phyloP scores from a whole-genome alignment of 345 rosid genomes.

The Linum usitatissimum region DNA sequence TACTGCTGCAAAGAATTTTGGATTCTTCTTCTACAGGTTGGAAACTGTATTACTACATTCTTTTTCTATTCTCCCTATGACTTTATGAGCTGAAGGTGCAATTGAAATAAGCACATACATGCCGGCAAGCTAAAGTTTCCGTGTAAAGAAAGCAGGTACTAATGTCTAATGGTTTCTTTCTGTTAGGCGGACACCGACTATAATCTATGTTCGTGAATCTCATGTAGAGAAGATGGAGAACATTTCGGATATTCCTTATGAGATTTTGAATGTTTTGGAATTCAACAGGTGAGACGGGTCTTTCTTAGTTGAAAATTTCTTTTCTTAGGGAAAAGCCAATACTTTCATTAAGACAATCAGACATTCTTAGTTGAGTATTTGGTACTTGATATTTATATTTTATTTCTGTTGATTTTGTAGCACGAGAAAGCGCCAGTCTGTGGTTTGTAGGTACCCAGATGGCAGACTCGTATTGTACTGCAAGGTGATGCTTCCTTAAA shows the following conservation, averaged over 20 bases:
- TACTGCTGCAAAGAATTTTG: conserved; percentile 93
- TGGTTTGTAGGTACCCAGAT: conserved; percentile 91
- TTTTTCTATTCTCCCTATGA: neutral
- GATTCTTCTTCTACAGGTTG: conserved; percentile 93
- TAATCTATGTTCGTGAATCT: conserved; percentile 89
- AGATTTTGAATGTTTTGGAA: conserved; percentile 93
- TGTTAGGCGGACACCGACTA: conserved; percentile 89
- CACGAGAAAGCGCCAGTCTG: conserved; percentile 98
- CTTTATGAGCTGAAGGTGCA: neutral
- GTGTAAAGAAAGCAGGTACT: neutral
- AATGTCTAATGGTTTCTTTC: conserved; percentile 7
- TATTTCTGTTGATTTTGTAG: conserved; percentile 35
- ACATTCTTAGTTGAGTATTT: conserved; percentile 8
- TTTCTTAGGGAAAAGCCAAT: no score
- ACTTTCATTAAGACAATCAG: no score
- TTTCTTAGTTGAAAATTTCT: neutral
- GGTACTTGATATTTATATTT: conserved; percentile 4
- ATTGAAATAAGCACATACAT: neutral
- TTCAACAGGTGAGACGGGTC: conserved; percentile 69
- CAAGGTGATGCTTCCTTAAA: conserved; percentile 49
- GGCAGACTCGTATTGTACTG: conserved; percentile 95
- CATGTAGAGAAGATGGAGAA: conserved; percentile 96
- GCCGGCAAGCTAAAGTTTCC: neutral
- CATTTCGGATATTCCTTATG: conserved; percentile 71
- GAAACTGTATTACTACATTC: neutral